phyloP scores from a whole-genome alignment of 257 asterid genomes.

The Capsicum baccatum region DNA sequence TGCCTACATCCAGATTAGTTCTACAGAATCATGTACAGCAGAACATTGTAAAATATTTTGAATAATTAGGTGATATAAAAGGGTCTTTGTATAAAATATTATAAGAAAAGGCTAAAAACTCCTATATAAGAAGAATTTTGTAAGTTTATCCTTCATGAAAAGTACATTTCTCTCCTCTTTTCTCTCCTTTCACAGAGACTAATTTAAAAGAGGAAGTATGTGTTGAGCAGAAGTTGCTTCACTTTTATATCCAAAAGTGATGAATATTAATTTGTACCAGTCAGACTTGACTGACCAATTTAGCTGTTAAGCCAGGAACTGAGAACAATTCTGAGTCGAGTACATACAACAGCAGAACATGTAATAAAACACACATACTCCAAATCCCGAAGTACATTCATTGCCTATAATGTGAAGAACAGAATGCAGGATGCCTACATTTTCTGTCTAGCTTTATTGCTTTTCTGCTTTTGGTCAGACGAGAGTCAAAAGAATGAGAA shows the following conservation, averaged over 20 bases:
- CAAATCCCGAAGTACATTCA: neutral
- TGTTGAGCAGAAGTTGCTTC: slow-evolving; percentile 1
- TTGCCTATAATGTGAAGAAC: slow-evolving; percentile 17
- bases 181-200: neutral
- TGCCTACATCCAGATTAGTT: neutral
- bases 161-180: neutral
- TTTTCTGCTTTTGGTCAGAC: neutral
- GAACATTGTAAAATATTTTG: neutral
- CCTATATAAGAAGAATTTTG: neutral
- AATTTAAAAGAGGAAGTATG: neutral
- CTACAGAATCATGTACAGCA: neutral
- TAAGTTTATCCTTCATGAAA: neutral
- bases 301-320: slow-evolving; percentile 11
- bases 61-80: neutral
- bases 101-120: neutral
- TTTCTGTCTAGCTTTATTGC: neutral
- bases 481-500: slow-evolving; percentile 1
- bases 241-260: neutral
- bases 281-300: neutral
- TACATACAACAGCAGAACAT: neutral
- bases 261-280: neutral
- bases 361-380: neutral
- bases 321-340: neutral
- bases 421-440: slow-evolving; percentile 11
- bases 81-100: neutral